Base-by-base conservation (phyloP, 768 basidiomycete species). In the Hericium erinaceus region DNA sequence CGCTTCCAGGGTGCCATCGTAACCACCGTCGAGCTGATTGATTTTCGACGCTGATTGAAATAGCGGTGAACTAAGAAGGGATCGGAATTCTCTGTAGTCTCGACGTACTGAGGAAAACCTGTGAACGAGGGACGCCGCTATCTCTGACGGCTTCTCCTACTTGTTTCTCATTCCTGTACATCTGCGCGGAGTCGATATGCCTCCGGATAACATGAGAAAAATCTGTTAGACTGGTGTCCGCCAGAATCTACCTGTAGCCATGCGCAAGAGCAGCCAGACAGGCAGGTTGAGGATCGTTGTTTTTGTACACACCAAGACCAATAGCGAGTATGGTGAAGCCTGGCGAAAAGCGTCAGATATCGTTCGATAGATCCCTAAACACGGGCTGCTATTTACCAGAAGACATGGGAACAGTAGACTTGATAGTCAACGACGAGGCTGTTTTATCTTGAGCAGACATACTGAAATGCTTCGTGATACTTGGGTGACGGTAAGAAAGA, bases 121-220 rank as follows among this genome's bases (percentile, higher is more conserved):
- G 79, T n/a, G 73, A 72, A 59, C 87, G 73, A 0, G 72, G 61
- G 10, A 90, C 56, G 2, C 78, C 80, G 51, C 79, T 82, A 55
- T 81, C 81, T 58, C 73, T 72, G 22, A 86, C 66, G 1, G 84
- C 84, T 26, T 78, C 74, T 1, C 81, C 84, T 13, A 87, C 85
- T 9, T 74, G 73, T 3, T 74, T 75, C 66, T 89, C 85, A 59
- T 87, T 88, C 57, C 70, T 72, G 66, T 90, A 91, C 39, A 74
- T 72, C 60, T 85, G 84, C 1, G 89, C 89, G 0, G 85, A 80
- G 67, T 91, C 89, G 46, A 90, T 72, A 57, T 88, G 89, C 56
- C 88, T 87, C 11, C 13, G 56, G 4, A 18, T 39, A n/a, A 22
- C 2, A 50, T 16, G 11, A 10, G 28, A 24, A 46, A 8, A 11